Base-by-base conservation (phyloP, 768 basidiomycete species). In the Podaxis carcinomalis region DNA sequence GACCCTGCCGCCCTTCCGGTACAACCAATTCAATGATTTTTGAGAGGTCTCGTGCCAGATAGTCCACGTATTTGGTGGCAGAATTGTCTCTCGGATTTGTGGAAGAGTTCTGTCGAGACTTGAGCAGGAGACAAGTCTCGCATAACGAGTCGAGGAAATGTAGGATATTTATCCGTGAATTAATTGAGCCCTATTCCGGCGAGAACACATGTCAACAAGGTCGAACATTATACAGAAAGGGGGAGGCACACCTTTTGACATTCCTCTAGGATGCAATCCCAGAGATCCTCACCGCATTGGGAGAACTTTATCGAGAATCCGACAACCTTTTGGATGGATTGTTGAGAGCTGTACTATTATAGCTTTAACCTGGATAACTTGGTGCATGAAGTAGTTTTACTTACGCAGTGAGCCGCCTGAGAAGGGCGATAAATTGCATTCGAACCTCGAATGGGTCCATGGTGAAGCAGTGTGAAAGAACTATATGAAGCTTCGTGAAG, bases 211-310 rank as follows among this genome's bases (percentile, higher is more conserved):
- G 9, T 44, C 42, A 44, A 2, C 4, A 37, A 50, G 37, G 46
- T 28, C 5, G 7, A 51, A 10, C 10, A 11, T 23, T 27, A 21
- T 4, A 5, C 16, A 27, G 36, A 50, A 23, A 50, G 11, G 42
- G 55, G 25, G 47, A 16, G 23, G 50, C 62, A 10, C 60, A 89
- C 94, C 82, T 94, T 95, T 70, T 90, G 87, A 64, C 89, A 93
- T 75, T 95, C 92, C 69, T 96, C 93, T 25, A 94, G 74, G 40
- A 96, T 83, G 66, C 93, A 95, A 66, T 95, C 93, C 95, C 94
- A 96, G 10, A 96, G 73, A 72, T 97, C 93, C 67, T 96, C 93
- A 5, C 92, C 93, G 59, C 93, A 95, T 59, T 83, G 83, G 4
- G 88, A 78, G 57, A 89, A 94, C 68, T 90, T 94, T 58, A 95